phyloP scores from a whole-genome alignment of 2,329 filamentous ascomycete genomes.

The Botrytis galanthina region DNA sequence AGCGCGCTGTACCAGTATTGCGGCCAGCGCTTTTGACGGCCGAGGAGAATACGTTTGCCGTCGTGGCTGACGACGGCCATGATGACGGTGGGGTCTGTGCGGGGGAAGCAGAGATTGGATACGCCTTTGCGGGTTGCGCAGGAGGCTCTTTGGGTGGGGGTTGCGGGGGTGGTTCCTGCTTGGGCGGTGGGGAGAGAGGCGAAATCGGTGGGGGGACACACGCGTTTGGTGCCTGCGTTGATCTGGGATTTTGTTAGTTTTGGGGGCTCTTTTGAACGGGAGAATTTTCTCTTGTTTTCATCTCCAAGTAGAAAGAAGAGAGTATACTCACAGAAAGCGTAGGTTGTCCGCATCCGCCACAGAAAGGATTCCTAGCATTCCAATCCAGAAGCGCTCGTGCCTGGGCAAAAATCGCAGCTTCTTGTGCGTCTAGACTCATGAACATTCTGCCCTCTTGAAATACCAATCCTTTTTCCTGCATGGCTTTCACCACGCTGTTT shows the following conservation, averaged over 20 bases:
- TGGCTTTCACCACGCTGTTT: conserved; percentile 55
- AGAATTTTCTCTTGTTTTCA: background rate
- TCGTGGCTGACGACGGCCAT: conserved; percentile 85
- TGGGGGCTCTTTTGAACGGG: background rate
- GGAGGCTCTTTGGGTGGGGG: conserved; percentile 56
- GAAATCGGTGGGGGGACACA: conserved; percentile 70
- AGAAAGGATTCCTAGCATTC: conserved; percentile 92
- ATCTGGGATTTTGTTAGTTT: background rate
- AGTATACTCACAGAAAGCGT: conserved; percentile 62
- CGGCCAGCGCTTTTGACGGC: conserved; percentile 81
- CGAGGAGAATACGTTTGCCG: conserved; percentile 67
- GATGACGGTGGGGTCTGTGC: conserved; percentile 85
- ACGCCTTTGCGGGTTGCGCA: conserved; percentile 82
- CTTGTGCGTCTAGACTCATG: conserved; percentile 46
- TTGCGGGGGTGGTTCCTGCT: conserved; percentile 43
- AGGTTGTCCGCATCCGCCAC: conserved; percentile 79
- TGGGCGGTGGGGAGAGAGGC: conserved; percentile 39
- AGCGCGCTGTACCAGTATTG: conserved; percentile 84
- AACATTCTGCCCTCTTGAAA: conserved; percentile 66
- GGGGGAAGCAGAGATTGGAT: conserved; percentile 88
- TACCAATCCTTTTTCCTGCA: conserved; percentile 59
- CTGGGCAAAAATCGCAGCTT: conserved; percentile 85
- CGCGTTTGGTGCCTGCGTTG: conserved; percentile 76
- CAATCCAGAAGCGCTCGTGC: conserved; percentile 87
- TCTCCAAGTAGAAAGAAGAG: background rate